Base-by-base conservation (phyloP, 176 grass and related monocot species). In the Urochloa ruziziensis region DNA sequence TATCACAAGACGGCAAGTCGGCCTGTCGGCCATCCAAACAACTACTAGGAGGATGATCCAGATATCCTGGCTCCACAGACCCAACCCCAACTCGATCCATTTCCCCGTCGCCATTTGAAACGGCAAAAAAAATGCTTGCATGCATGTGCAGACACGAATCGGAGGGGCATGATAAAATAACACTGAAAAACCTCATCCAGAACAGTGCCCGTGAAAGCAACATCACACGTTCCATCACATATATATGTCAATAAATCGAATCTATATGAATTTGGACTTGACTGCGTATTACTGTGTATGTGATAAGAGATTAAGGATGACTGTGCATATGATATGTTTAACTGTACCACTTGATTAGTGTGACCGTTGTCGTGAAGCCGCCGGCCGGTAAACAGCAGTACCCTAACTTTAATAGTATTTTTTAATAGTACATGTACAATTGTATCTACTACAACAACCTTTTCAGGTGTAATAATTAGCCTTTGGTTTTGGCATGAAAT, bases 161-260 rank as follows among this genome's bases (percentile, higher is more conserved):
- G n/a, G n/a, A n/a, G n/a, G n/a, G 33, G 4, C 7, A 32, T 1
- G 24, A 42, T 52, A 21, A 84, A 25, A 34, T 3, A 43, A 46
- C 62, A 59, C 12, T 30, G 8, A 21, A 85, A 85, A 69, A 47
- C 62, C 62, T 77, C 35, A 85, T 69, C 62, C 6, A 5, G 4
- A 85, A 85, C 12, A 84, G 73, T 77, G 19, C 0, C 12, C 12
- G 2, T 19, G 83, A 85, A 58, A 85, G 62, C 51, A 35, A 85
- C 73, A 30, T 69, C 73, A 4, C 83, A 68, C 19, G 27, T 75
- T 39, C 30, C 70, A 53, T 74, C 70, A 65, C 51, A 25, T 23
- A 75, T 23, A 75, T 27, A 27, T 32, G 16, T 62, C 9, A 3
- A 37, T 2, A 28, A 75, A 35, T 1, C 29, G 16, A 14, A 65